A percentile compares a stretch with the other conserved stretches of the same genome.
phyloP scores from a whole-genome alignment of 1,139 yeast genomes.

The Protomyces inouyei region DNA sequence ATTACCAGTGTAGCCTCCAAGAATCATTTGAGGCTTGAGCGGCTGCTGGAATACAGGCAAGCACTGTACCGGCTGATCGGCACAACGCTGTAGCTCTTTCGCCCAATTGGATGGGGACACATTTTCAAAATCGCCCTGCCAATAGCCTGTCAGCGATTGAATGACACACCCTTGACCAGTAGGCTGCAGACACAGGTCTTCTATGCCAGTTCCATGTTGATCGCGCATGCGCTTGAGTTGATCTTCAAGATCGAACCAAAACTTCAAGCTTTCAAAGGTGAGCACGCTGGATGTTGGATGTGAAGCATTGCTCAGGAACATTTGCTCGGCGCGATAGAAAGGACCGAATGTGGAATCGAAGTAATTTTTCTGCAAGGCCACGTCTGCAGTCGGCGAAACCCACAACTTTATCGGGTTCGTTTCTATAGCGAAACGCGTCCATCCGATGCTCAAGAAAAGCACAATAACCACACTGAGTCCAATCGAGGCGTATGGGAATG shows the following conservation, averaged over 20 bases:
- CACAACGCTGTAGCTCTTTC: conserved; percentile 52
- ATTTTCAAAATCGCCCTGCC: conserved; percentile 55
- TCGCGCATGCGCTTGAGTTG: conserved; percentile 31
- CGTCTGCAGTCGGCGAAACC: conserved; percentile 80
- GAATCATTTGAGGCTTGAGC: conserved; percentile 61
- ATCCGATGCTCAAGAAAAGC: conserved; percentile 51
- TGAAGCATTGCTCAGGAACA: conserved; percentile 66
- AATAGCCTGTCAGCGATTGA: conserved; percentile 89
- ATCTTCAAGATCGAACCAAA: conserved; percentile 83
- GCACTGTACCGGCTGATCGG: conserved; percentile 80
- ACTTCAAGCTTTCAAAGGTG: conserved; percentile 61
- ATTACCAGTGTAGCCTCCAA: conserved; percentile 47
- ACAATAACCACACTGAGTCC: conserved; percentile 46
- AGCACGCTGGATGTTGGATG: conserved; percentile 49
- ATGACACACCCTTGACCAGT: conserved; percentile 73
- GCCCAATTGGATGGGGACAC: conserved; percentile 57
- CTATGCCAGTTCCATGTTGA: conserved; percentile 36
- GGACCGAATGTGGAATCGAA: conserved; percentile 85
- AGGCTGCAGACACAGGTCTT: conserved; percentile 82
- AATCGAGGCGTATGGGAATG: conserved; percentile 55
- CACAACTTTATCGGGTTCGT: conserved; percentile 76
- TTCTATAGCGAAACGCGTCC: conserved; percentile 56
- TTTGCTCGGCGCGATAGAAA: conserved; percentile 82
- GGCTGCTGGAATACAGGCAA: conserved; percentile 91
- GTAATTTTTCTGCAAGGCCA: conserved; percentile 59